Evolutionary conservation across 2,329 filamentous ascomycete species (phyloP), one percentile per base, ranked within the genome.

Genomic region (Diplodia seriata): DNA sequence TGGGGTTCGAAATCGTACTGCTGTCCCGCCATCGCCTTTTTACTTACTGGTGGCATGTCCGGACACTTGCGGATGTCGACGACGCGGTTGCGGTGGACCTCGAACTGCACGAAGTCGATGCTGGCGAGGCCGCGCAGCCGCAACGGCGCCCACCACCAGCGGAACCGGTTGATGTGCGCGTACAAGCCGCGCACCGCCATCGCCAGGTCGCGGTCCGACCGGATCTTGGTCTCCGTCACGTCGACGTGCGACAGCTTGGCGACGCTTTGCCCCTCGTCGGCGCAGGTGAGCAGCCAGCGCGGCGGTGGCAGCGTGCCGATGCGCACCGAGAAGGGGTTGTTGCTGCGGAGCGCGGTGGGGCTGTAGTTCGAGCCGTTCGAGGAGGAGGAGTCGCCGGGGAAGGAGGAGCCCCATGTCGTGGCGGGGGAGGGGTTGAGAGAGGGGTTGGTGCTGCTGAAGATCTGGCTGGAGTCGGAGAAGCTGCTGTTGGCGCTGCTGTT

Each of bases 61-160:
- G 78, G 78, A 15, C 72, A 70, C 7, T 75, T 76, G 8, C 78
- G 73, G 12, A 80, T 79, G 63, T 80, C 79, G 4, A 78, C 77
- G 61, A 80, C 78, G 36, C 78, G 76, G 67, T 79, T 80, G 14
- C 76, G 76, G 67, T 80, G 78, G 9, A 80, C 76, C 71, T 80
- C 77, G 65, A 79, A 79, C 69, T 70, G 77, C 5, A 79, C 77
- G 59, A 80, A 81, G 18, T 78, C 73, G 66, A 81, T 79, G 1
- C 74, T 78, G 1, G 71, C 74, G 8, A 81, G 69, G 2, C 78
- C 78, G 9, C 79, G 72, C 23, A 81, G 68, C 20, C 75, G 73
- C 18, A 77, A 71, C 33, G 3, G 33, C 18, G 74, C 74, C 49
- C 74, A 72, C 77, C 76, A n/a, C n/a, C n/a, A n/a, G n/a, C n/a